Conservation (phyloP, 2,329 filamentous ascomycete species). For the Penicillium olsonii region DNA sequence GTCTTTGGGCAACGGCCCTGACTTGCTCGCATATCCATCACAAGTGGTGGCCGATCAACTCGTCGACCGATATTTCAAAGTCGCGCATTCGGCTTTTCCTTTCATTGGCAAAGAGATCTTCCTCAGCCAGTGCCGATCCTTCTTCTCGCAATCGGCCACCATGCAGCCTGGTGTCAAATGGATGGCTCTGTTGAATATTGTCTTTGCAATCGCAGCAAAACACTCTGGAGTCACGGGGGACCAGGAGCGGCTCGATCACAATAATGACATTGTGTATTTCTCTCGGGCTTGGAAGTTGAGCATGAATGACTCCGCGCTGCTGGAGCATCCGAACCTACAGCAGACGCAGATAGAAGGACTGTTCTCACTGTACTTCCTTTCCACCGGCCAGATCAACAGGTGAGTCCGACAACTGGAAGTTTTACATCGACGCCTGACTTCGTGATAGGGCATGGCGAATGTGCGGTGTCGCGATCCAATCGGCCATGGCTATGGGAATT, state of each 20-base stretch:
- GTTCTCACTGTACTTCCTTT: slow-evolving; percentile 43
- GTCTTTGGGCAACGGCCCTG: slow-evolving; percentile 34
- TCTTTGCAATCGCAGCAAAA: slow-evolving; percentile 47
- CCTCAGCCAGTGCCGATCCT: slow-evolving; percentile 39
- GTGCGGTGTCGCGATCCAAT: slow-evolving; percentile 10
- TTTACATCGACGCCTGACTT: not conserved
- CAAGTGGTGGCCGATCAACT: slow-evolving; percentile 40
- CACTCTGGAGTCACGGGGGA: slow-evolving; percentile 35
- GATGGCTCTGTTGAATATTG: slow-evolving; percentile 46
- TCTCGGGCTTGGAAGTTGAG: slow-evolving; percentile 44
- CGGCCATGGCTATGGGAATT: slow-evolving; percentile 6
- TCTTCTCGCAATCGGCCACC: slow-evolving; percentile 30
- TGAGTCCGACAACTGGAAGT: slow-evolving; percentile 12
- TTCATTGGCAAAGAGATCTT: slow-evolving; percentile 44
- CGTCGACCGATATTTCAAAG: slow-evolving; percentile 43
- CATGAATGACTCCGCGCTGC: slow-evolving; percentile 36
- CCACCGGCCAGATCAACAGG: slow-evolving; percentile 45
- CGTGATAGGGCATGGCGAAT: slow-evolving; percentile 8
- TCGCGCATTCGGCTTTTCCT: slow-evolving; percentile 45
- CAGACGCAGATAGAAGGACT: slow-evolving; percentile 47
- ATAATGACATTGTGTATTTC: slow-evolving; percentile 44
- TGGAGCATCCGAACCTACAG: slow-evolving; percentile 46
- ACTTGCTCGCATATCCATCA: slow-evolving; percentile 38
- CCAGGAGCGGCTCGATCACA: slow-evolving; percentile 25
- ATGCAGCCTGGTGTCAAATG: slow-evolving; percentile 40